These are phyloP conservation scores for Yamadazyma songkhlaensis DNA, from an alignment of 1,139 yeast genomes.

Conservation along the genomic window DNA sequence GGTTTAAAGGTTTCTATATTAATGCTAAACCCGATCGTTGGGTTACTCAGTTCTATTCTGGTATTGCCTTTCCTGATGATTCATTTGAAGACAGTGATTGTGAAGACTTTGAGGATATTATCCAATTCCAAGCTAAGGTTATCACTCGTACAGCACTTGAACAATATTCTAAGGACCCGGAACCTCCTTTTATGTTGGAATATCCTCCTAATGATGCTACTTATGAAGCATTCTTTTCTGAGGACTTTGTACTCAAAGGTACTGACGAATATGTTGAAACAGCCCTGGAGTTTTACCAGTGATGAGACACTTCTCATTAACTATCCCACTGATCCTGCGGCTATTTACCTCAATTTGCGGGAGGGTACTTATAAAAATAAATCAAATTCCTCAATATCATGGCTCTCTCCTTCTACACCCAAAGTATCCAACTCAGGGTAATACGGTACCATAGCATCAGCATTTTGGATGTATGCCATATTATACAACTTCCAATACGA, in stretches of 20 bases:
- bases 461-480: constrained; percentile 66
- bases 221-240: too few species aligned
- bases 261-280: not conserved
- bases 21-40: not conserved
- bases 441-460: constrained; percentile 78
- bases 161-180: not conserved
- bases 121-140: not conserved
- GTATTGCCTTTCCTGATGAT: not conserved
- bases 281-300: constrained; percentile 5
- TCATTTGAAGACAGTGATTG: not conserved
- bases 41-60: not conserved
- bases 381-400: constrained; percentile 38
- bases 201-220: not conserved
- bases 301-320: too few species aligned
- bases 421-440: constrained; percentile 61
- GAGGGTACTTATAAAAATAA: constrained; percentile 30
- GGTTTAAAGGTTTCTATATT: not conserved
- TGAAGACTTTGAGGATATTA: not conserved
- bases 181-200: not conserved
- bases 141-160: not conserved
- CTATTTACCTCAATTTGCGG: too few species aligned
- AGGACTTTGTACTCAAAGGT: too few species aligned
- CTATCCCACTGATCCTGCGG: too few species aligned
- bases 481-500: constrained; percentile 89
- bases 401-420: constrained; percentile 12